Conservation (phyloP, 2,329 filamentous ascomycete genomes). For the Diaporthe capsici region DNA sequence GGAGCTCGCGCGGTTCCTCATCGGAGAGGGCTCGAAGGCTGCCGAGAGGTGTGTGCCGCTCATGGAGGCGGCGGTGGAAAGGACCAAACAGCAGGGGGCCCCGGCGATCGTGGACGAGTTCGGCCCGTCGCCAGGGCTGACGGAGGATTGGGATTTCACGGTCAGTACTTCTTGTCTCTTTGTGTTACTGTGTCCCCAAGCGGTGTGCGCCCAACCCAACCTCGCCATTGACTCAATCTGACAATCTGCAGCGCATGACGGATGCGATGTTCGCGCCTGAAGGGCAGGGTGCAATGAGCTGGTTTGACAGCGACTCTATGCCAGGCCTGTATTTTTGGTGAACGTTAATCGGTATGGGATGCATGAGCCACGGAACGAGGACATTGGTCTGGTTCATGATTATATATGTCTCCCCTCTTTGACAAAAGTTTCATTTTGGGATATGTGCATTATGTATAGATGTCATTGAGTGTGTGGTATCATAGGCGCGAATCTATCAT, state of each 20-base stretch:
- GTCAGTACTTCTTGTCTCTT: conserved; percentile 8
- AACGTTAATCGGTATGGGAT: not conserved
- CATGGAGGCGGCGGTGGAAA: conserved; percentile 51
- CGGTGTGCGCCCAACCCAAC: not conserved
- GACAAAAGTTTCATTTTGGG: not conserved
- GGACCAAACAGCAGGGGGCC: conserved; percentile 36
- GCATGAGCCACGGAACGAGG: not conserved
- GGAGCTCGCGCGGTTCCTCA: conserved; percentile 51
- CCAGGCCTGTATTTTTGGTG: conserved; percentile 36
- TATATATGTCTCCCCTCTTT: not conserved
- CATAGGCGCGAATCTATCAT: conserved; percentile 27
- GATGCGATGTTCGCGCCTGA: conserved; percentile 32
- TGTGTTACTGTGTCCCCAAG: not conserved
- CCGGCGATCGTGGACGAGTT: not conserved
- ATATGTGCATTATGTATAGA: not conserved
- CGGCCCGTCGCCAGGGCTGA: conserved; percentile 24
- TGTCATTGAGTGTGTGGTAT: conserved; percentile 25
- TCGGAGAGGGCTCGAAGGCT: conserved; percentile 47
- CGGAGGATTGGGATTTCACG: conserved; percentile 38
- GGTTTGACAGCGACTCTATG: conserved; percentile 24
- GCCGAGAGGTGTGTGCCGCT: conserved; percentile 50
- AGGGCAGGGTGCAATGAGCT: conserved; percentile 7
- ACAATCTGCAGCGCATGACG: conserved; percentile 21
- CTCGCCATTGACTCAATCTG: not conserved
- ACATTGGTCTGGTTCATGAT: not conserved